Base-by-base conservation (phyloP, 495 filamentous ascomycete genomes). In the Pseudoneurospora amorphoporcata region DNA sequence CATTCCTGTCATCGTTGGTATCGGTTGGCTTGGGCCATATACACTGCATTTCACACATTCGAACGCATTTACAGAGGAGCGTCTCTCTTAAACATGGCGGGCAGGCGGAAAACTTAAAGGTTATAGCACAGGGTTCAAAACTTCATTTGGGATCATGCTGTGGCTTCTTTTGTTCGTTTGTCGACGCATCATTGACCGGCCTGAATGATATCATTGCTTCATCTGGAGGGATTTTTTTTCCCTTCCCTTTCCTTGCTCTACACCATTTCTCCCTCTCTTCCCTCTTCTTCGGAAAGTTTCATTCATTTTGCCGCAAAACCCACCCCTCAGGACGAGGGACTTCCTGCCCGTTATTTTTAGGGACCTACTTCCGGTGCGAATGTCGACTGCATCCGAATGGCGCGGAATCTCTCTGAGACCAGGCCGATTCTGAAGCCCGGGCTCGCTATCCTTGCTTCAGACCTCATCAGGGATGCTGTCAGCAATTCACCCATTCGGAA, bases 11-110 rank as follows among this genome's bases (percentile, higher is more conserved):
- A 37, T 17, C 29, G 53, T 45, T 43, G 68, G 69, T 71, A 42
- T 73, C 38, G 37, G 17, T 69, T 71, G 72, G 47, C 23, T 39
- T 74, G 29, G 23, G 53, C 53, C 53, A 65, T 17, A 35, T 65
- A 35, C 53, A 71, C 40, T 68, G 73, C 68, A 75, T 72, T 70
- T 75, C 43, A 53, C 68, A 69, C 73, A 73, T 73, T 74, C 72
- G 72, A 68, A 75, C 41, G 71, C 73, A 73, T 73, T 74, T 75
- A 75, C 71, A 75, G 68, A 75, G 71, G 73, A 75, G 73, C 73
- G 71, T 72, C 41, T 72, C 65, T 72, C 53, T 65, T 65, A 35
- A 35, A 68, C 23, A 70, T 32, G 71, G 47, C 47, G 47, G 68
- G 71, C 47, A 68, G 71, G 68, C 71, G 58, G 41, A 23, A 37